These are phyloP conservation scores for Fonsecaea monophora DNA, from an alignment of 2,329 filamentous ascomycete genomes.

Conservation along the genomic window DNA sequence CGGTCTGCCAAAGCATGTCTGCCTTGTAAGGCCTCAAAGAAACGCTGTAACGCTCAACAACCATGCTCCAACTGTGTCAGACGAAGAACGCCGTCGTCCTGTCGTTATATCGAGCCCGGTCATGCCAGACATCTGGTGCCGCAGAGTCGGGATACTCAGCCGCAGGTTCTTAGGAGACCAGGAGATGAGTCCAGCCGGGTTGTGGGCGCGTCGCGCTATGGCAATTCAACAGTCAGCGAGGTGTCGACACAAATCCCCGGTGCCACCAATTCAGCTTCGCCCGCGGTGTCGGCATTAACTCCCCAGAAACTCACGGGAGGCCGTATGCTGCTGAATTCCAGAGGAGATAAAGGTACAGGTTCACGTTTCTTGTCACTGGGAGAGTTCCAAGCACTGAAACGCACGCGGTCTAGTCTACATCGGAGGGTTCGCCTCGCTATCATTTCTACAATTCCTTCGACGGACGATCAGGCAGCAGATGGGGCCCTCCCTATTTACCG, in stretches of 20 bases:
- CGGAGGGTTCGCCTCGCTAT: conserved; percentile 60
- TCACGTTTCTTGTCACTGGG: background rate
- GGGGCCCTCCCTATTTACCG: conserved; percentile 62
- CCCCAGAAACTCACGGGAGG: conserved; percentile 42
- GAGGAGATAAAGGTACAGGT: conserved; percentile 58
- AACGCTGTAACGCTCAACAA: conserved; percentile 57
- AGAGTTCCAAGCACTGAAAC: background rate
- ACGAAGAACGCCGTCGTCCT: conserved; percentile 52
- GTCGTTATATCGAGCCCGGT: conserved; percentile 41
- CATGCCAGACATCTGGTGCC: conserved; percentile 1
- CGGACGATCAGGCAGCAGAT: conserved; percentile 58
- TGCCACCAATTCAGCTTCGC: background rate
- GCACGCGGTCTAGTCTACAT: conserved; percentile 51
- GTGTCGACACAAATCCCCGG: background rate
- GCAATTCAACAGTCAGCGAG: background rate
- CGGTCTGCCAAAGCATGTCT: conserved; percentile 59
- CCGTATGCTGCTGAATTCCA: conserved; percentile 60
- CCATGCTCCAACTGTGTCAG: conserved; percentile 58
- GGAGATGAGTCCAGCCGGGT: conserved; percentile 3
- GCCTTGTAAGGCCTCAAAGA: conserved; percentile 59
- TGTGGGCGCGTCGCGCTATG: background rate
- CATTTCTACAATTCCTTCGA: conserved; percentile 63
- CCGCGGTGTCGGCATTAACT: conserved; percentile 35
- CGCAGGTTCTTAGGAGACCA: background rate
- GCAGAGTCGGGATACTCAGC: background rate